A percentile compares a stretch with the other conserved stretches of the same genome.
phyloP scores from a whole-genome alignment of 768 basidiomycete genomes.

The Sutorius australiensis region DNA sequence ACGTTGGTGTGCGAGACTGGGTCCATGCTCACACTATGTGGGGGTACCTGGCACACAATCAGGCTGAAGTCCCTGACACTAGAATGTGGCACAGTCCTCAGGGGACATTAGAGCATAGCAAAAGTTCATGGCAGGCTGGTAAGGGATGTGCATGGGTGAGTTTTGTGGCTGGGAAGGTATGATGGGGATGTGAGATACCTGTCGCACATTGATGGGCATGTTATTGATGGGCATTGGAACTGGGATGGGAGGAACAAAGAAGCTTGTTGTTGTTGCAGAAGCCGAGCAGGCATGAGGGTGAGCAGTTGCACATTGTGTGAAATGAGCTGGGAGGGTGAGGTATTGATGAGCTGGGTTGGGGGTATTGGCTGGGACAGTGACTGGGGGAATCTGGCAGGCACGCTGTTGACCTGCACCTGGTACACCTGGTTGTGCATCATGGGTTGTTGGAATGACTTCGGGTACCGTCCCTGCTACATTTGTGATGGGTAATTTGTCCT shows the following conservation, averaged over 20 bases:
- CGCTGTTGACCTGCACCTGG: slow-evolving; percentile 14
- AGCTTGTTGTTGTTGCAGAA: slow-evolving; percentile 34
- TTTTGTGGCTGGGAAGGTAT: slow-evolving; percentile 22
- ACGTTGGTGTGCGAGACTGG: slow-evolving; percentile 16
- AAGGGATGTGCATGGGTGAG: slow-evolving; percentile 18
- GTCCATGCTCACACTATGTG: slow-evolving; percentile 21
- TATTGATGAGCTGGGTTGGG: slow-evolving; percentile 20
- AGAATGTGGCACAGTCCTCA: slow-evolving; percentile 27
- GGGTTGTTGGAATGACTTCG: slow-evolving; percentile 23
- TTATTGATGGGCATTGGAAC: slow-evolving; percentile 1
- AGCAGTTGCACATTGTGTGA: neutral
- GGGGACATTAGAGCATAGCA: slow-evolving; percentile 28
- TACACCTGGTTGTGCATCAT: slow-evolving; percentile 15
- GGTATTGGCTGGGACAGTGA: slow-evolving; percentile 23
- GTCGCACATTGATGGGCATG: slow-evolving; percentile 19
- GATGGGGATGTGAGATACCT: slow-evolving; percentile 17
- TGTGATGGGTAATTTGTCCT: slow-evolving; percentile 27
- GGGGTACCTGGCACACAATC: slow-evolving; percentile 21
- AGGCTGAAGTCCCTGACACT: slow-evolving; percentile 25
- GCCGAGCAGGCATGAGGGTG: slow-evolving; percentile 35
- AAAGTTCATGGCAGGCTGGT: slow-evolving; percentile 16
- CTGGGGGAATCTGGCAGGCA: neutral
- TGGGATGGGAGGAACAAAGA: slow-evolving; percentile 7
- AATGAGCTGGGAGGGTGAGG: slow-evolving; percentile 4
- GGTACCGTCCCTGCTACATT: slow-evolving; percentile 21